Base-by-base conservation (phyloP, 169 alveolate species). In the Plasmodium adleri region DNA sequence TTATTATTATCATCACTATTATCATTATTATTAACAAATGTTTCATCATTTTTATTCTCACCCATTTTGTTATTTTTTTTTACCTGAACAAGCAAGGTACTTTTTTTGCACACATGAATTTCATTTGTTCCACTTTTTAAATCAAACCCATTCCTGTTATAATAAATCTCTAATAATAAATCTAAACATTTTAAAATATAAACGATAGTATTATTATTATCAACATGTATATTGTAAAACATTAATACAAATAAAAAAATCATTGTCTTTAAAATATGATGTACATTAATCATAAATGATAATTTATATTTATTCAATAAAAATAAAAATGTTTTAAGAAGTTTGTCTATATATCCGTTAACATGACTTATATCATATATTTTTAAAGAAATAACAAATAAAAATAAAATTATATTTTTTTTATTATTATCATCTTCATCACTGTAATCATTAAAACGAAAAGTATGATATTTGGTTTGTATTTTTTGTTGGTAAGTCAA, bases 351-450 rank as follows among this genome's bases (percentile, higher is more conserved):
- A 45, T 71, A 70, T 74, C 92, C 92, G 45, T 60, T 86, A 71
- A 86, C 22, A 59, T 86, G 62, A 86, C 92, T 86, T 71, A 67
- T 86, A 56, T 86, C 92, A 45, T 71, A 86, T 71, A 72, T 86
- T 60, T 86, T 86, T 50, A 71, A 50, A 28, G 92, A 62, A 49
- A 71, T 71, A 10, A 86, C 58, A 24, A 80, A 68, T 28, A 80
- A 49, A 56, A 80, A 86, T n/a, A 86, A 22, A 56, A 52, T 52
- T 20, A 86, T 17, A 39, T 54, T 80, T 62, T 70, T 85, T 13
- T 1, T 49, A n/a, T 52, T 52, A 15, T 3, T n/a, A 32, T 32
- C 45, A 32, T 32, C 45, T 0, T 32, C 45, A 32, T 32, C 8
- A 5, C 4, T 32, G 45, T 5, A 5, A 32, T 32, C 45, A 0